These are phyloP conservation scores for Amanita fuliginea DNA, from an alignment of 768 basidiomycete genomes.

Conservation along the genomic window DNA sequence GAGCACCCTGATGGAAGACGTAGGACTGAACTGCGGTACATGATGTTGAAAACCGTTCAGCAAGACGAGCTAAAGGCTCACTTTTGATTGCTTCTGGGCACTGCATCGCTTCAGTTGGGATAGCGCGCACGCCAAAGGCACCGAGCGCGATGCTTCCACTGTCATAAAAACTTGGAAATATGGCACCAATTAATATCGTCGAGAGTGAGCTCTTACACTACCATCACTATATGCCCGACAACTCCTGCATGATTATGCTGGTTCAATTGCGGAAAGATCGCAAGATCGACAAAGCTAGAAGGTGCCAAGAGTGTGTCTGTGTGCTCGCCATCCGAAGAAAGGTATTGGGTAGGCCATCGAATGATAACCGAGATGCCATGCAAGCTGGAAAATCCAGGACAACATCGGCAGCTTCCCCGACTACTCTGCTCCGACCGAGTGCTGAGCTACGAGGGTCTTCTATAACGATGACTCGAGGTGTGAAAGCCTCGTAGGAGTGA, in stretches of 20 bases:
- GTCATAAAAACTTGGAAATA: background rate
- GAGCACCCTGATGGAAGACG: background rate
- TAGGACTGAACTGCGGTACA: background rate
- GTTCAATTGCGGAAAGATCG: background rate
- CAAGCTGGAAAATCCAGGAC: background rate
- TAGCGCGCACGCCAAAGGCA: background rate
- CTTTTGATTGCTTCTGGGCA: background rate
- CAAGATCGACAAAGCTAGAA: background rate
- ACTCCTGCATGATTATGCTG: background rate
- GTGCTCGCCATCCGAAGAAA: background rate
- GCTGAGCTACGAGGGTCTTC: background rate
- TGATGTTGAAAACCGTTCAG: background rate
- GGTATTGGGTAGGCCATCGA: background rate
- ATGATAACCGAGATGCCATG: background rate
- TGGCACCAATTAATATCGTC: background rate
- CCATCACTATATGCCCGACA: background rate
- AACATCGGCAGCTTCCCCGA: background rate
- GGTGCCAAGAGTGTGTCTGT: background rate
- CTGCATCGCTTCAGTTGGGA: background rate
- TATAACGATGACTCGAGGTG: background rate
- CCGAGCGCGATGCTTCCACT: background rate
- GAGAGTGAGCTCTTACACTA: background rate
- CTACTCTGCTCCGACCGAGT: background rate
- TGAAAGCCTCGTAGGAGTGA: background rate
- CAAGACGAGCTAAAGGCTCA: slow-evolving; percentile 1